phyloP scores from a whole-genome alignment of 805 yeast genomes.

The Kurtzmaniella cleridarum region DNA sequence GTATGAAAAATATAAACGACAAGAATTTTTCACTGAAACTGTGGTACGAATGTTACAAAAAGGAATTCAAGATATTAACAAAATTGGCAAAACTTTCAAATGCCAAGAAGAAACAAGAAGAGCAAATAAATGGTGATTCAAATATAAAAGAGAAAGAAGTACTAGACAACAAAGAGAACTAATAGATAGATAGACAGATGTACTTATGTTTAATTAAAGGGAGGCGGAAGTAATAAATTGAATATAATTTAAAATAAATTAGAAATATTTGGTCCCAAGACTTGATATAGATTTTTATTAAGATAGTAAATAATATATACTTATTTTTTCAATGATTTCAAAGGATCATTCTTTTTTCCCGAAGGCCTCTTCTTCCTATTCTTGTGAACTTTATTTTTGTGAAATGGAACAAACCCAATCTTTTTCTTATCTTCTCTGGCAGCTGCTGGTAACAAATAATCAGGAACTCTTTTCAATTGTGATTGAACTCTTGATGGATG shows the following conservation, averaged over 20 bases:
- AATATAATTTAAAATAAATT: too few species aligned
- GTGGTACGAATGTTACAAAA: constrained; percentile 37
- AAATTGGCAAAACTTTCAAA: constrained; percentile 29
- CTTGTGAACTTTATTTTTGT: constrained; percentile 44
- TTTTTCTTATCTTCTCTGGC: constrained; percentile 52
- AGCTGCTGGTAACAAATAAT: constrained; percentile 78
- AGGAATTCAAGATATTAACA: constrained; percentile 35
- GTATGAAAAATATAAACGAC: constrained; percentile 32
- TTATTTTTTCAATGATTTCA: constrained; percentile 40
- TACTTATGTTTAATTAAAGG: too few species aligned
- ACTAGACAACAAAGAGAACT: too few species aligned
- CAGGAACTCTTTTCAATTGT: constrained; percentile 89
- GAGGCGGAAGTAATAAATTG: too few species aligned
- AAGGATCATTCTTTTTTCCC: constrained; percentile 54
- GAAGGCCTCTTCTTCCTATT: constrained; percentile 29
- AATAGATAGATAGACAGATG: too few species aligned
- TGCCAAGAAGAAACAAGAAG: constrained; percentile 9
- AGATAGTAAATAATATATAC: neutral
- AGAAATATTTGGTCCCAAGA: too few species aligned
- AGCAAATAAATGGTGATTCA: neutral
- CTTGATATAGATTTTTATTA: neutral
- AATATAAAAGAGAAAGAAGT: too few species aligned
- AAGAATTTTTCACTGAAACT: constrained; percentile 41
- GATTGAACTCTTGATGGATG: constrained; percentile 78
- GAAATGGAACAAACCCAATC: constrained; percentile 72